Evolutionary conservation across 2,329 filamentous ascomycete species (phyloP), one percentile per base, ranked within the genome.

Genomic region (Verticillium nonalfalfae): DNA sequence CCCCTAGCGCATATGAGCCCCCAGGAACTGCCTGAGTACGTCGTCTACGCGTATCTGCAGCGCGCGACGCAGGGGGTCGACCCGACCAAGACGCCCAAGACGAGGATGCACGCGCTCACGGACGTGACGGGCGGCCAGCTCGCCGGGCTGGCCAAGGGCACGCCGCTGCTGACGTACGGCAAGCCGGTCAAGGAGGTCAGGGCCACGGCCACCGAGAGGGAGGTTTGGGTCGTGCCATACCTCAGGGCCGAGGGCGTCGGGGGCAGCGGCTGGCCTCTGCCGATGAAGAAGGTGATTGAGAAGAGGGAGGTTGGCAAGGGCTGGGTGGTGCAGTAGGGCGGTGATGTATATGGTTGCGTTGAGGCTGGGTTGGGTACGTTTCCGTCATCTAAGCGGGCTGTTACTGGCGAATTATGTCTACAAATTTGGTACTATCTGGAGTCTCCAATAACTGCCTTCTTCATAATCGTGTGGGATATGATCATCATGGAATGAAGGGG

Each of bases 131-230:
- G 86, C 1, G 82, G 84, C 2, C 90, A 96, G 72, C 81, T 99
- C 6, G 85, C 90, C 4, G 86, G 85, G 1, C 79, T 98, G 60
- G 91, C 93, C 5, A 89, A 92, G 71, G 91, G 90, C 0, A 98
- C 95, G 13, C 91, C 93, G 57, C 78, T 99, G 60, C 74, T 98
- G 26, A 85, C 85, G 40, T 93, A 94, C 67, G 91, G 92, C 3
- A 98, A 98, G 78, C 94, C 95, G 1, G 88, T 97, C 71, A 95
- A 95, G 68, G 93, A 95, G 79, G 84, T 90, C 14, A 78, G 83
- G 66, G 74, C 76, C 50, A 75, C 72, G 56, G 69, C 71, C 33
- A 78, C 71, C 63, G 76, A 76, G 64, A 83, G 93, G 57, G 89
- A 95, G 74, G 93, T 90, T 68, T 96, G 90, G 85, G 90, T 96